Percentiles rank a stretch among this genome's conserved stretches.
phyloP scores from a whole-genome alignment of 2,329 filamentous ascomycete genomes.

The Thelonectria blattea region DNA sequence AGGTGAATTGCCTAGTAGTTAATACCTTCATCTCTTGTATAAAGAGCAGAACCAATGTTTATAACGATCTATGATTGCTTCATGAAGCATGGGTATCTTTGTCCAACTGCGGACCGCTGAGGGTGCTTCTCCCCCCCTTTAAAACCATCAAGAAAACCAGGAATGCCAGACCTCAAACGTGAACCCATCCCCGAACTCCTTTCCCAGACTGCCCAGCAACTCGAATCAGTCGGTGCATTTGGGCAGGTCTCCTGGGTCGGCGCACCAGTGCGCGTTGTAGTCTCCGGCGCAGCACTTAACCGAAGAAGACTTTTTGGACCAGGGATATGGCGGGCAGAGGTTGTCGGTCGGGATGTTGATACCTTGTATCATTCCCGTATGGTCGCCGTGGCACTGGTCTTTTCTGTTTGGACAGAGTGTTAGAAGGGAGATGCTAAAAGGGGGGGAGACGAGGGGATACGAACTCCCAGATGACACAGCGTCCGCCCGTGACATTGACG shows the following conservation, averaged over 20 bases:
- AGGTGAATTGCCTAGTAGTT: too few species aligned
- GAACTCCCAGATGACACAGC: slow-evolving; percentile 28
- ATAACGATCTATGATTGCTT: not conserved
- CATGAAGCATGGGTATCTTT: not conserved
- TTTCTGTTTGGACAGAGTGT: slow-evolving; percentile 4
- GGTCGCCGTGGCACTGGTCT: slow-evolving; percentile 20
- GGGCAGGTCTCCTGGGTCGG: slow-evolving; percentile 8
- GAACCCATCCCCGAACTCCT: not conserved
- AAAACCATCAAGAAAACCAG: too few species aligned
- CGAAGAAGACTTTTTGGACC: slow-evolving; percentile 10
- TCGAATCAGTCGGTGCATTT: slow-evolving; percentile 15
- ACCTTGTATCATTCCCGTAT: slow-evolving; percentile 24
- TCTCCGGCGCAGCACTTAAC: slow-evolving; percentile 28
- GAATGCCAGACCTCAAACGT: too few species aligned
- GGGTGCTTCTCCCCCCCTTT: too few species aligned
- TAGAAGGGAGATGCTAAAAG: too few species aligned
- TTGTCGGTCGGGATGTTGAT: slow-evolving; percentile 5
- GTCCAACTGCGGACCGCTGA: too few species aligned
- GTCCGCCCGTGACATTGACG: slow-evolving; percentile 10
- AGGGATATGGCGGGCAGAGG: slow-evolving; percentile 19
- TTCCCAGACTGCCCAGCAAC: not conserved
- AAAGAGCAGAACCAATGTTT: too few species aligned
- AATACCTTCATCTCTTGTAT: too few species aligned
- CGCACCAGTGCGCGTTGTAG: slow-evolving; percentile 17
- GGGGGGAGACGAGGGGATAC: not conserved